Evolutionary conservation across 768 basidiomycete species (phyloP), one percentile per base, ranked within the genome.

Genomic region (Macrolepiota fuliginosa): DNA sequence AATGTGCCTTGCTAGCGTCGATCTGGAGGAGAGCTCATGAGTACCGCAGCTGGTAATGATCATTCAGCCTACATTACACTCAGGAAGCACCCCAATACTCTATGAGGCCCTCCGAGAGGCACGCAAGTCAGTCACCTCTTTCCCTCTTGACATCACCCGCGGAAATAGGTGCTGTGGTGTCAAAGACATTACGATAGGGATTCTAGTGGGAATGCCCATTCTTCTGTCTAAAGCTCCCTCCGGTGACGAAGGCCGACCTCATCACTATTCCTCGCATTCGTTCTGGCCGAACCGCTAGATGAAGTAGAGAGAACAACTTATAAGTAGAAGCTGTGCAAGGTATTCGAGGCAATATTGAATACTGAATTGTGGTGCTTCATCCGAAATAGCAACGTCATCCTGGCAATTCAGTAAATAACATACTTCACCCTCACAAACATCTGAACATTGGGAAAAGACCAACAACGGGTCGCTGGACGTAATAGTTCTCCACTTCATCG

Each of bases 401-500:
- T 25, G 22, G 47, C 17, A 42, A 27, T n/a, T 36, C 53, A 22
- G 7, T 11, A 49, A 24, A 24, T 49, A 49, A 42, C 24, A 17
- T 19, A 0, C 24, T 25, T 24, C 4, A 11, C 5, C 6, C 47
- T 12, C 9, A n/a, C 54, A 13, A 55, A 6, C 19, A 27, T 37
- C 6, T 39, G 24, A 25, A 54, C 36, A 39, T 22, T 37, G 15
- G n/a, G 53, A 13, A 37, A 39, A 5, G 24, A 35, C 22, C 37
- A 22, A 54, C 27, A 55, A 15, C 22, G 22, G 12, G 1, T 49
- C 39, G 5, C 39, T 55, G 36, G 37, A 40, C 39, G 36, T 55
- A 42, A 55, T 27, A 37, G 40, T 27, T 55, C 47, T 40, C 39
- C 53, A 71, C 65, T 63, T 71, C 71, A 58, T 71, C 71, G 17